These are phyloP conservation scores for Teratosphaeria pseudoeucalypti DNA, from an alignment of 2,329 filamentous ascomycete species.

Conservation along the genomic window DNA sequence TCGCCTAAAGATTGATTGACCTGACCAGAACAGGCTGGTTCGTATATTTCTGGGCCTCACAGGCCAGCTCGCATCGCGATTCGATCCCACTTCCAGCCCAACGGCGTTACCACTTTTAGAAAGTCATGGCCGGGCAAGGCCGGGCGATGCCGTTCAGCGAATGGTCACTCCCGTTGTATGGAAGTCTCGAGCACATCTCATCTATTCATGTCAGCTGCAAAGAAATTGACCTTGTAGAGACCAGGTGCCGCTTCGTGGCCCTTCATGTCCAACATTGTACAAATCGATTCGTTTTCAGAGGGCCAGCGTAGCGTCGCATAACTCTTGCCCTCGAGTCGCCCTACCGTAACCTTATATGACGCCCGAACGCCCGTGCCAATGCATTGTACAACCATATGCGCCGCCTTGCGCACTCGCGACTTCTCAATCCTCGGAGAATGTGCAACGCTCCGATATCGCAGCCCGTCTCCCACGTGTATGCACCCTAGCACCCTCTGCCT, in stretches of 20 bases:
- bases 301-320: background rate
- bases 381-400: background rate
- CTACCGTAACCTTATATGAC: background rate
- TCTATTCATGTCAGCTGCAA: background rate
- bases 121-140: no score
- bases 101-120: no score
- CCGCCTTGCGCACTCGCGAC: background rate
- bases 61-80: no score
- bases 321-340: background rate
- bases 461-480: background rate
- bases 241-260: background rate
- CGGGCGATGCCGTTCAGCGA: background rate
- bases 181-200: background rate
- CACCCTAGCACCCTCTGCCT: constrained; percentile 26
- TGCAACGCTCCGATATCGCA: background rate
- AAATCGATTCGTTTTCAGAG: background rate
- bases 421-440: background rate
- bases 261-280: background rate
- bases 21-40: no score
- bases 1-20: no score
- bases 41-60: no score
- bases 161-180: background rate
- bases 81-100: no score
- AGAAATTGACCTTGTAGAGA: no score
- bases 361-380: constrained; percentile 1